phyloP scores from a whole-genome alignment of 2,329 filamentous ascomycete genomes.

The Diaporthe vexans region DNA sequence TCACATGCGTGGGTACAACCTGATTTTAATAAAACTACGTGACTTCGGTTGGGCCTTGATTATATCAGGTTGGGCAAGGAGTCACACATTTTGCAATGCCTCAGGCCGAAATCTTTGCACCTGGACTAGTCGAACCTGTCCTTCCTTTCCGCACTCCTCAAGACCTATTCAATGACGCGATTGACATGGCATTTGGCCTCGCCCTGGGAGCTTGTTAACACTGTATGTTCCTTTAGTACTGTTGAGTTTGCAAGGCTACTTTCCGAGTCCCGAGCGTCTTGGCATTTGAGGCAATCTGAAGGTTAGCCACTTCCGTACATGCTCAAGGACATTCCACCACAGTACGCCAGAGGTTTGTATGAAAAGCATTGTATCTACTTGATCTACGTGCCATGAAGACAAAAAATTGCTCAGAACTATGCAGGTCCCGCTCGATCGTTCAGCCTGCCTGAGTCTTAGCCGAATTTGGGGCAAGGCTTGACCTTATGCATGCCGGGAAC shows the following conservation, averaged over 20 bases:
- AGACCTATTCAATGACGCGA: neutral
- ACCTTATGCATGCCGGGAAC: constrained; percentile 13
- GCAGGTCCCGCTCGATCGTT: neutral
- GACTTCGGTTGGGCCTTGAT: too few species aligned
- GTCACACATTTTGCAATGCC: too few species aligned
- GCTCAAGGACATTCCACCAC: too few species aligned
- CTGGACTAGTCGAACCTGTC: neutral
- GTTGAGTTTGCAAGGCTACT: neutral
- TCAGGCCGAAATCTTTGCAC: neutral
- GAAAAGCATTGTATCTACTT: neutral
- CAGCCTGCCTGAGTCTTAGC: neutral
- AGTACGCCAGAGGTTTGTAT: too few species aligned
- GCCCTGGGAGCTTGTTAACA: too few species aligned
- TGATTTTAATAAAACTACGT: too few species aligned
- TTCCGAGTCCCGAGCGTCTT: neutral
- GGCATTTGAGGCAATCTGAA: neutral
- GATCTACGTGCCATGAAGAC: neutral
- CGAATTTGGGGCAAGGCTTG: neutral
- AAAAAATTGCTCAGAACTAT: too few species aligned
- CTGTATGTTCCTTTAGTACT: neutral
- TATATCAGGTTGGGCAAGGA: too few species aligned
- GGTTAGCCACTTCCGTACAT: neutral
- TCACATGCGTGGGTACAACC: too few species aligned
- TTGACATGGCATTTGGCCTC: neutral
- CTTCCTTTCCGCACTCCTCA: neutral